Percentiles rank a stretch among this genome's conserved stretches.
Conservation (phyloP, 768 basidiomycete genomes). For the Chalciporus sphaerocephalus region DNA sequence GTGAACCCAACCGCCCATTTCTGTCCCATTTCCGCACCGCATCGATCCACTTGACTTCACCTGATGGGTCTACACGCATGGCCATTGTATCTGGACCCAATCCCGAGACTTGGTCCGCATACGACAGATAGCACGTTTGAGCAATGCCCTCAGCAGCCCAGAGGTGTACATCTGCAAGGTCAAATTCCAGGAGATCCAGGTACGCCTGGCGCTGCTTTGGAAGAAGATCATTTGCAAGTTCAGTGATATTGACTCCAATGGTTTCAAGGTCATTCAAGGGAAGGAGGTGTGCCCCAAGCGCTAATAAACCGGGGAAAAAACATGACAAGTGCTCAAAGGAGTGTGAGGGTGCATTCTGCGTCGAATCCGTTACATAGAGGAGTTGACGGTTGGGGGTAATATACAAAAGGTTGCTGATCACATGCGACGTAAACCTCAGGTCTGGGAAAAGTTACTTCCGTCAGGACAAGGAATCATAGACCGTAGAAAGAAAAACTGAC, state of each 20-base stretch:
- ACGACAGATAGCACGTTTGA: slow-evolving; percentile 65
- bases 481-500: slow-evolving; percentile 36
- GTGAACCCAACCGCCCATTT: slow-evolving; percentile 41
- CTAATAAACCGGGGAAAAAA: slow-evolving; percentile 72
- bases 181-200: slow-evolving; percentile 40
- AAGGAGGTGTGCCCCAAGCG: slow-evolving; percentile 63
- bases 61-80: slow-evolving; percentile 26
- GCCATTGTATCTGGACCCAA: slow-evolving; percentile 59
- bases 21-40: slow-evolving; percentile 46
- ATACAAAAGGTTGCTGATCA: slow-evolving; percentile 63
- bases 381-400: slow-evolving; percentile 60
- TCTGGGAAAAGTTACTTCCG: slow-evolving; percentile 36
- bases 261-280: slow-evolving; percentile 49
- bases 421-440: slow-evolving; percentile 55
- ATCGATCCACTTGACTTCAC: slow-evolving; percentile 26
- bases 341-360: slow-evolving; percentile 39
- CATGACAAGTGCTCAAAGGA: slow-evolving; percentile 71
- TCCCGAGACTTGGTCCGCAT: slow-evolving; percentile 67
- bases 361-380: slow-evolving; percentile 62
- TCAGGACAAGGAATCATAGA: slow-evolving; percentile 4
- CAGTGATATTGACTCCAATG: slow-evolving; percentile 43
- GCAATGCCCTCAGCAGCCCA: slow-evolving; percentile 77
- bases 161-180: slow-evolving; percentile 60
- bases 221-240: slow-evolving; percentile 31
- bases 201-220: slow-evolving; percentile 27